phyloP scores from a whole-genome alignment of 23 red algal genomes.

The Cyanidiococcus yangmingshanensis region DNA sequence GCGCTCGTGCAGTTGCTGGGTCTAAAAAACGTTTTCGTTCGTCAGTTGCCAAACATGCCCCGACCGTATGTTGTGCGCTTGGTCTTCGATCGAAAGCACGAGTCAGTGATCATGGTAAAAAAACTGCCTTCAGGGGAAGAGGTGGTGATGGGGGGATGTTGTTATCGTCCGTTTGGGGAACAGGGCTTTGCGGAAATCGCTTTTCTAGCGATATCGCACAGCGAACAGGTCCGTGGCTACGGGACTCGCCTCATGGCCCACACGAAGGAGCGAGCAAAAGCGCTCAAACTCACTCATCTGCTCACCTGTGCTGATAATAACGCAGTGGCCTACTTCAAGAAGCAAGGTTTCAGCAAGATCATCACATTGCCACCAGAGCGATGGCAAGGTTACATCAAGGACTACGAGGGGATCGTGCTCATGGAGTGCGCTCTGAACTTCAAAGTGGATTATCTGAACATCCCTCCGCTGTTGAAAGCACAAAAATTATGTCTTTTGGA shows the following conservation, averaged over 20 bases:
- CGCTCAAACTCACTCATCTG: slow-evolving; percentile 58
- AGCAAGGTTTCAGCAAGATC: slow-evolving; percentile 98
- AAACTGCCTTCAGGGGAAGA: slow-evolving; percentile 43
- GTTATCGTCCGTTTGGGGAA: slow-evolving; percentile 85
- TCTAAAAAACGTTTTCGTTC: slow-evolving; percentile 97
- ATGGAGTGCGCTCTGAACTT: slow-evolving; percentile 91
- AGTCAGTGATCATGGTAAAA: slow-evolving; percentile 67
- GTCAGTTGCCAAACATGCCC: slow-evolving; percentile 99
- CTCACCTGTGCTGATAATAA: slow-evolving; percentile 99
- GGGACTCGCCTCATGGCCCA: slow-evolving; percentile 94
- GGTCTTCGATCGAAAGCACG: slow-evolving; percentile 98
- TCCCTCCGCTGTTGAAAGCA: slow-evolving; percentile 81
- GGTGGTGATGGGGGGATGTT: slow-evolving; percentile 96
- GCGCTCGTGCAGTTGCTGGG: slow-evolving; percentile 68
- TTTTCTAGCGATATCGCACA: slow-evolving; percentile 94
- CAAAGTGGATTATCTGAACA: slow-evolving; percentile 92
- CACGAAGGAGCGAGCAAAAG: slow-evolving; percentile 90
- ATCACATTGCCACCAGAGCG: slow-evolving; percentile 71
- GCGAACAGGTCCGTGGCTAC: slow-evolving; percentile 84
- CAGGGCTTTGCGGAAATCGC: slow-evolving; percentile 92
- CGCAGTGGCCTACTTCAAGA: slow-evolving; percentile 98
- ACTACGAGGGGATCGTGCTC: slow-evolving; percentile 91
- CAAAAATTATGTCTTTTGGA: slow-evolving; percentile 91
- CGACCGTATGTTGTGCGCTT: slow-evolving; percentile 84
- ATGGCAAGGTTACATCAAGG: slow-evolving; percentile 99